Evolutionary conservation across 768 basidiomycete species (phyloP).

Genomic region (Podaxis carcinomalis): DNA sequence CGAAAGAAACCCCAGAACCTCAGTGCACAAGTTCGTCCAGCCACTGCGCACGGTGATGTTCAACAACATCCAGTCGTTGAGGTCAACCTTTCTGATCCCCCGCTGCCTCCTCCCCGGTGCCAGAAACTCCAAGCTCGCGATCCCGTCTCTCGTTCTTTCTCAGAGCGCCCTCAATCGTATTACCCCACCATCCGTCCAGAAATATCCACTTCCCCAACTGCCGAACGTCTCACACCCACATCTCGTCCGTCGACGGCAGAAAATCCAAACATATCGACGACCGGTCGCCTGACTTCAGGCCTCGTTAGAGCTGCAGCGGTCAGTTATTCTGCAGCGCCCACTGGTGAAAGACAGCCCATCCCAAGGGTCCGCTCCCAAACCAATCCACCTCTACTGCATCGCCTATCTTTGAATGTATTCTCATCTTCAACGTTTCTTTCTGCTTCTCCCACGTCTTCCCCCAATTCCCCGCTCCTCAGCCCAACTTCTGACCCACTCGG

Average conservation of each 20-base stretch:
- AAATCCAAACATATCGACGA: background rate
- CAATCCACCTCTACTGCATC: conserved; percentile 67
- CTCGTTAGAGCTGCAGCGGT: conserved; percentile 10
- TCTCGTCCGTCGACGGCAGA: conserved; percentile 13
- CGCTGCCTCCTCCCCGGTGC: background rate
- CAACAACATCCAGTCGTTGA: background rate
- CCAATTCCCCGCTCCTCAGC: conserved; percentile 17
- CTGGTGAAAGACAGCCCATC: conserved; percentile 12
- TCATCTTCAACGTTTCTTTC: conserved; percentile 34
- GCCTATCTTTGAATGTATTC: conserved; percentile 65
- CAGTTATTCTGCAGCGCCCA: conserved; percentile 12
- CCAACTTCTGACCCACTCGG: conserved; percentile 12
- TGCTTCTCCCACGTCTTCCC: conserved; percentile 16
- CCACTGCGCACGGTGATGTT: conserved; percentile 3
- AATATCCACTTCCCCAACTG: background rate
- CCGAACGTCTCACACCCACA: conserved; percentile 14
- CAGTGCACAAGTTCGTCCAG: background rate
- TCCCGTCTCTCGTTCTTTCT: background rate
- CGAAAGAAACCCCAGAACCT: conserved; percentile 33
- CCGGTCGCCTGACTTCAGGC: background rate
- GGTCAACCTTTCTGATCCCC: background rate
- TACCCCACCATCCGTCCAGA: background rate
- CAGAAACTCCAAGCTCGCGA: conserved; percentile 9
- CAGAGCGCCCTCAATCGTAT: conserved; percentile 3
- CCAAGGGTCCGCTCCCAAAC: conserved; percentile 44